A percentile compares a stretch with the other conserved stretches of the same genome.
Evolutionary conservation across 352 stramenopile genomes (phyloP).

Genomic region (Pythium apleroticum): DNA sequence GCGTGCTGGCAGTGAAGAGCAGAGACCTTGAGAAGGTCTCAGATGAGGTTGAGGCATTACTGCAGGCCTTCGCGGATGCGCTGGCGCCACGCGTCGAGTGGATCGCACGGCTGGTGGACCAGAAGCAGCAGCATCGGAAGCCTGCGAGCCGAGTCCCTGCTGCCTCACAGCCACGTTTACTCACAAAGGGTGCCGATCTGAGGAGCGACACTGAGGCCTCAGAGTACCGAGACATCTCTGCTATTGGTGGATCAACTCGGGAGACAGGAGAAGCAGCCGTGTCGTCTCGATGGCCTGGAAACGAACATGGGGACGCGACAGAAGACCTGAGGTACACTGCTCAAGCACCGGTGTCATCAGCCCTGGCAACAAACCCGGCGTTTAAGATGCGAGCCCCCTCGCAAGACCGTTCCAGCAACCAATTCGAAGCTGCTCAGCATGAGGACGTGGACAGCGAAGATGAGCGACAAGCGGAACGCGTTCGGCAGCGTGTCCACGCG

Average conservation of each 20-base stretch:
- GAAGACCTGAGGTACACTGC: too few relatives aligned
- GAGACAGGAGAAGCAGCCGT: too few relatives aligned
- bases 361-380: too few relatives aligned
- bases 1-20: slow-evolving; percentile 16
- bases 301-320: too few relatives aligned
- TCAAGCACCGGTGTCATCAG: too few relatives aligned
- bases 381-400: neutral
- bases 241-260: too few relatives aligned
- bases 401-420: neutral
- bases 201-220: too few relatives aligned
- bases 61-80: slow-evolving; percentile 13
- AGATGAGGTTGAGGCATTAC: neutral
- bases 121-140: slow-evolving; percentile 16
- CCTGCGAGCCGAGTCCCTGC: neutral
- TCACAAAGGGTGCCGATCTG: too few relatives aligned
- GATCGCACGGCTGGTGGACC: slow-evolving; percentile 11
- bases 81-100: slow-evolving; percentile 15
- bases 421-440: neutral
- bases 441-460: slow-evolving; percentile 23
- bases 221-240: too few relatives aligned
- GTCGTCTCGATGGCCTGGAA: too few relatives aligned
- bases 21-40: neutral
- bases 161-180: too few relatives aligned
- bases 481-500: neutral
- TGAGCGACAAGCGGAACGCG: slow-evolving; percentile 14